These are phyloP conservation scores for Ulota crispa DNA, from an alignment of 225 moss, liverwort and hornwort species.

Conservation along the genomic window DNA sequence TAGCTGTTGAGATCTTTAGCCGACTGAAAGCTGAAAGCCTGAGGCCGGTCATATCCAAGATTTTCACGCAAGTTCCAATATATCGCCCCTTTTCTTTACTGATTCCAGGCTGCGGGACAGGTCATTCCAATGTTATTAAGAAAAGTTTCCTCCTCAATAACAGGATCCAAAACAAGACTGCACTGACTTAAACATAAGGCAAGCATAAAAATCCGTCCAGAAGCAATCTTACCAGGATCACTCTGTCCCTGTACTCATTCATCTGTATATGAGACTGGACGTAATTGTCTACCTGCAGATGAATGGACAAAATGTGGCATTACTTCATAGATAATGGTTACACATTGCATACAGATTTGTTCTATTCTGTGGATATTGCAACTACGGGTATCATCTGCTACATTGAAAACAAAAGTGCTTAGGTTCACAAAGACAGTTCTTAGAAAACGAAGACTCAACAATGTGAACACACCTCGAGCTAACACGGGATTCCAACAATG, in stretches of 20 bases:
- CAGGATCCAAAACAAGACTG: not conserved
- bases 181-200: not conserved
- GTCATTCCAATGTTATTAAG: not conserved
- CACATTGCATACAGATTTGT: not conserved
- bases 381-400: not conserved
- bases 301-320: not conserved
- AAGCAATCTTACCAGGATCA: conserved; percentile 61
- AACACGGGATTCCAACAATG: not conserved
- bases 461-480: not conserved
- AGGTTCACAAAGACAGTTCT: not conserved
- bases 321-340: not conserved
- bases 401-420: not conserved
- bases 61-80: conserved; percentile 80
- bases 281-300: conserved; percentile 85
- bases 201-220: not conserved
- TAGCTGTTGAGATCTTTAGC: conserved; percentile 58
- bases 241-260: conserved; percentile 89
- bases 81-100: conserved; percentile 50
- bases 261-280: conserved; percentile 98
- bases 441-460: not conserved
- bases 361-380: not conserved
- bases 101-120: conserved; percentile 55
- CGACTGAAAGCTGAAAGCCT: conserved; percentile 88
- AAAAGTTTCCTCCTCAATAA: not conserved
- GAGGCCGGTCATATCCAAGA: conserved; percentile 98